Conservation (phyloP, 2,329 filamentous ascomycete genomes). For the Cordyceps militaris region DNA sequence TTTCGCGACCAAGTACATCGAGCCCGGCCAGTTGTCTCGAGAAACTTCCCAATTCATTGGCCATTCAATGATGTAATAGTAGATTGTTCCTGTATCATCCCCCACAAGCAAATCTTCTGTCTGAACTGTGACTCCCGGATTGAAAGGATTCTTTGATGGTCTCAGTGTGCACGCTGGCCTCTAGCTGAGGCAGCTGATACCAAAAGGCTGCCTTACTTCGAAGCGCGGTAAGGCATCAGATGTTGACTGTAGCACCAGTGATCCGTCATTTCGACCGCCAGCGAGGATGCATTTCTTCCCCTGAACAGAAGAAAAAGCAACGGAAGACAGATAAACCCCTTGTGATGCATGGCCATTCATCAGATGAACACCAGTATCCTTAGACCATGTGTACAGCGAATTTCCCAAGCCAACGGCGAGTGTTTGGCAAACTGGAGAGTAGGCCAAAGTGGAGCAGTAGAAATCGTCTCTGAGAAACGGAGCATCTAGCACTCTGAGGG, state of each 20-base stretch:
- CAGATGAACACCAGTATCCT: conserved; percentile 55
- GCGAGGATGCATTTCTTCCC: conserved; percentile 77
- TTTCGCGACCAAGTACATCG: conserved; percentile 68
- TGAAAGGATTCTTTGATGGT: conserved; percentile 43
- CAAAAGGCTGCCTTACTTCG: conserved; percentile 61
- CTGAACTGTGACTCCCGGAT: conserved; percentile 43
- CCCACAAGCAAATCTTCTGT: conserved; percentile 84
- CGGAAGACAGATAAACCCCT: conserved; percentile 61
- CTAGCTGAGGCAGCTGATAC: conserved; percentile 77
- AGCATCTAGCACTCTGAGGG: conserved; percentile 69
- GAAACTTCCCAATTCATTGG: conserved; percentile 55
- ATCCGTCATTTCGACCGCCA: conserved; percentile 71
- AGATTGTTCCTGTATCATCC: conserved; percentile 74
- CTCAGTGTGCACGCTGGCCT: conserved; percentile 54
- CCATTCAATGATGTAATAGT: conserved; percentile 91
- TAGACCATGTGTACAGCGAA: conserved; percentile 83
- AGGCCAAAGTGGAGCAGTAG: conserved; percentile 87
- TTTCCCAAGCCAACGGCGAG: conserved; percentile 78
- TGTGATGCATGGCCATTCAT: conserved; percentile 28
- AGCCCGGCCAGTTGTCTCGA: conserved; percentile 65
- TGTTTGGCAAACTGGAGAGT: conserved; percentile 65
- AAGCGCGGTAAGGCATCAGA: conserved; percentile 66
- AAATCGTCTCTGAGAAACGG: conserved; percentile 88
- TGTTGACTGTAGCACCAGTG: conserved; percentile 70
- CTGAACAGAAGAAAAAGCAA: conserved; percentile 79